These are phyloP conservation scores for Acer negundo DNA, from an alignment of 345 rosid species.

Conservation along the genomic window DNA sequence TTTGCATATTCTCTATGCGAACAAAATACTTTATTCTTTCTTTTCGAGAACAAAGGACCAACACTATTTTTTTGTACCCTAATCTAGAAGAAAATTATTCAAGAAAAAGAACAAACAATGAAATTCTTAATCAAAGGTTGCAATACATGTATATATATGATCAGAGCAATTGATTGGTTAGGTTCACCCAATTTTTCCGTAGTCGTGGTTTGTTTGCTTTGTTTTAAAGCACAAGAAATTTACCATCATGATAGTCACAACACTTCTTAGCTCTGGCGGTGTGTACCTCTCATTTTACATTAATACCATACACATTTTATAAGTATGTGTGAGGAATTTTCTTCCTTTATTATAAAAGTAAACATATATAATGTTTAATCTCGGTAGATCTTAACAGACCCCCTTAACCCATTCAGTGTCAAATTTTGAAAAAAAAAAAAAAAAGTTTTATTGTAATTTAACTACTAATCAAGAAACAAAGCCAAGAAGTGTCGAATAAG, in stretches of 20 bases:
- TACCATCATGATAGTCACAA: too few relatives aligned
- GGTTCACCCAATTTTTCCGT: slow-evolving; percentile 1
- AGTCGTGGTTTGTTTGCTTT: not conserved
- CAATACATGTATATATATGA: not conserved
- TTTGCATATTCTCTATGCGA: not conserved
- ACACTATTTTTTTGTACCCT: not conserved
- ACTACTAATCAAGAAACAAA: not conserved
- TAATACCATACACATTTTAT: too few relatives aligned
- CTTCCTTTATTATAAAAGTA: too few relatives aligned
- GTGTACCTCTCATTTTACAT: too few relatives aligned
- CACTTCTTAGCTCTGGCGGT: too few relatives aligned
- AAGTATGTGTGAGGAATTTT: too few relatives aligned
- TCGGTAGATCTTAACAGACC: too few relatives aligned
- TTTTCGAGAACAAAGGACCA: not conserved
- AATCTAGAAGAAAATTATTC: not conserved
- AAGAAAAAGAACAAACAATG: not conserved
- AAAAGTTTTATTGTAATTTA: not conserved
- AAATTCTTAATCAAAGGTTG: not conserved
- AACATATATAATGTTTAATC: too few relatives aligned
- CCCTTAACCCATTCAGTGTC: too few relatives aligned
- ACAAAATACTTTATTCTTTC: not conserved
- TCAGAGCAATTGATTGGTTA: not conserved
- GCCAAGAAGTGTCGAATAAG: slow-evolving; percentile 7
- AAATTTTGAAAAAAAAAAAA: too few relatives aligned
- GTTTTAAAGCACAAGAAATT: not conserved